Base-by-base conservation (phyloP, 345 rosid genomes). In the Anacardium occidentale region DNA sequence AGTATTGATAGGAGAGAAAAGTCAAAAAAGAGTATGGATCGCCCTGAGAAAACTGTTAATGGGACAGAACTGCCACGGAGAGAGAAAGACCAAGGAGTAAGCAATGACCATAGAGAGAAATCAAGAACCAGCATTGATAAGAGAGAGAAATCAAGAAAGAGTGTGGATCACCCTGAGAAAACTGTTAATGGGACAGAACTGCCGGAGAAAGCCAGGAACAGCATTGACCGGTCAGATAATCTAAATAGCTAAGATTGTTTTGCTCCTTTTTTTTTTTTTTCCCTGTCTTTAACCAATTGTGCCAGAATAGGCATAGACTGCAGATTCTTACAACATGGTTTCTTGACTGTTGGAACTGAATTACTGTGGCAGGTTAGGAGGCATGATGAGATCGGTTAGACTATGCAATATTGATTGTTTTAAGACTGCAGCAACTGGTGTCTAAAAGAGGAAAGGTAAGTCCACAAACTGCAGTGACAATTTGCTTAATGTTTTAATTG, bases 331-430 rank as follows among this genome's bases (percentile, higher is more conserved):
- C 3, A 56, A 12, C n/a, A 25, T 42, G 24, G 64, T 58, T 66
- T 76, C 47, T 56, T 62, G 73, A 72, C 68, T 50, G 55, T 21
- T 72, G 54, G 5, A 18, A 59, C 58, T 71, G 47, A 42, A 52
- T 60, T 73, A 18, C 76, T 58, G 40, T 83, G 78, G 84, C 89
- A 92, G 98, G 74, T 85, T 94, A 70, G 97, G 98, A 51, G 86
- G 54, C 73, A 91, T 92, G 85, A 87, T 89, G 83, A 89, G 97
- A 78, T 90, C 98, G 2, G 98, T 94, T 24, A 82, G 92, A 75
- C 78, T 92, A 20, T 88, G 97, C 92, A 92, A 92, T 78, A 90
- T 94, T 55, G 91, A 85, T 84, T 94, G 98, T 81, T 94, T 94
- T 84, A 89, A 75, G 90, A 91, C 97, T 26, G 87, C 93, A 0